A percentile compares a stretch with the other conserved stretches of the same genome.
Conservation (phyloP, 2,329 filamentous ascomycete genomes). For the Talaromyces pinophilus region DNA sequence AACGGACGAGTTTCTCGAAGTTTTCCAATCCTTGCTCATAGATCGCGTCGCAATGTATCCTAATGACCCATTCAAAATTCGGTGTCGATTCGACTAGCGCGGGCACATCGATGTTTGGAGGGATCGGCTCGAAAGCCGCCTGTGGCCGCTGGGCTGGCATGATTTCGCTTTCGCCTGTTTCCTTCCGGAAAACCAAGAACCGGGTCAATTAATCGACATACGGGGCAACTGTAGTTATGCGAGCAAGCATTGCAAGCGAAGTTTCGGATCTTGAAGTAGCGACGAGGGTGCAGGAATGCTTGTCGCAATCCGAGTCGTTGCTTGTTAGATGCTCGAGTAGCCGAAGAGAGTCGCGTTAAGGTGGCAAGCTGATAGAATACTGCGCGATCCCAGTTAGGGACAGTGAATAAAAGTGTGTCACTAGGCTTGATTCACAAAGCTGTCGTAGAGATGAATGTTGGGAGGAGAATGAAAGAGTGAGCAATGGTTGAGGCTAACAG, state of each 20-base stretch:
- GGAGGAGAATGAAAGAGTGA: not conserved
- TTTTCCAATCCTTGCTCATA: conserved; percentile 71
- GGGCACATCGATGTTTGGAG: conserved; percentile 78
- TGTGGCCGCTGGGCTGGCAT: conserved; percentile 82
- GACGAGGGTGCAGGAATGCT: not conserved
- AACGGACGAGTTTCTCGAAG: conserved; percentile 81
- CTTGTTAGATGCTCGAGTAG: not conserved
- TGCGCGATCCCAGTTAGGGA: not conserved
- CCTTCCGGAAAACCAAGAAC: not conserved
- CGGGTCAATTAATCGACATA: not conserved
- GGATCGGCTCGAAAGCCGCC: conserved; percentile 87
- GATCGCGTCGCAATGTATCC: conserved; percentile 77
- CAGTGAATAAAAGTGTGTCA: not conserved
- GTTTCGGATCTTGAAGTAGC: not conserved
- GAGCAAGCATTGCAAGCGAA: not conserved
- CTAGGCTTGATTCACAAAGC: not conserved
- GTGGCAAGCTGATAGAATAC: not conserved
- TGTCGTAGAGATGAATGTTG: not conserved
- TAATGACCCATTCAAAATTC: conserved; percentile 84
- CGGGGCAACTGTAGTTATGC: not conserved
- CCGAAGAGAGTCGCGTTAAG: not conserved
- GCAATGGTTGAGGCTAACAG: not conserved
- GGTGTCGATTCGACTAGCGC: conserved; percentile 72
- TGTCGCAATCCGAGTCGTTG: not conserved
- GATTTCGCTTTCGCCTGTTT: conserved; percentile 29